A percentile compares a stretch with the other conserved stretches of the same genome.
These are phyloP conservation scores for Flaveria sonorensis DNA, from an alignment of 129 eudicot genomes.

Conservation along the genomic window DNA sequence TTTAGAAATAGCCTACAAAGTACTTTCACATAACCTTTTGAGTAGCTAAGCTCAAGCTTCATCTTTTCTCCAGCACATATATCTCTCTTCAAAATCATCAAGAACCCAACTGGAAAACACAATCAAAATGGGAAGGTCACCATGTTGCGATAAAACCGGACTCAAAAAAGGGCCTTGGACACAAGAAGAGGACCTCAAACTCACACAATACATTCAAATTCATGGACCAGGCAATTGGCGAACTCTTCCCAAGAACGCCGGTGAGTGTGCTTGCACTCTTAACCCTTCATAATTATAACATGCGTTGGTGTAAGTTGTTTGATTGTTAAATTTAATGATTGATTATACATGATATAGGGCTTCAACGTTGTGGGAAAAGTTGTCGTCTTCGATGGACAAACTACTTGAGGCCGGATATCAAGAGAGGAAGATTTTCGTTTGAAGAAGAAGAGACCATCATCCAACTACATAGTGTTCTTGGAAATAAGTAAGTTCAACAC, in stretches of 20 bases:
- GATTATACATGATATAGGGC: slow-evolving; percentile 35
- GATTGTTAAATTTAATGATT: not conserved
- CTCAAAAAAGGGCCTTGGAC: slow-evolving; percentile 90
- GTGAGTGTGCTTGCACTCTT: slow-evolving; percentile 26
- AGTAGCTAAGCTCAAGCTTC: slow-evolving; percentile 1
- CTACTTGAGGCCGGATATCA: slow-evolving; percentile 85
- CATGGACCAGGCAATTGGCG: slow-evolving; percentile 87
- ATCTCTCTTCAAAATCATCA: slow-evolving; percentile 11
- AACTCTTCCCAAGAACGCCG: slow-evolving; percentile 71
- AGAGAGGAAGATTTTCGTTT: slow-evolving; percentile 79
- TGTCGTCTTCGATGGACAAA: slow-evolving; percentile 90
- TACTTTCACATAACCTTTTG: slow-evolving; percentile 27
- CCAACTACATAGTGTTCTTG: slow-evolving; percentile 74
- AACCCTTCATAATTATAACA: not conserved
- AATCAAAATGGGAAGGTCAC: slow-evolving; percentile 65
- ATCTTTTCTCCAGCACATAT: slow-evolving; percentile 13
- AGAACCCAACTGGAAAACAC: slow-evolving; percentile 5
- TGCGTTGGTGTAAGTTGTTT: not conserved
- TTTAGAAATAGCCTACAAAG: slow-evolving; percentile 39
- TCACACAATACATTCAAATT: slow-evolving; percentile 52
- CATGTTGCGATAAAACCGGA: slow-evolving; percentile 76
- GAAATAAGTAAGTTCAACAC: slow-evolving; percentile 67
- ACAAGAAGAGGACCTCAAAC: slow-evolving; percentile 71
- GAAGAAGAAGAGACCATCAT: slow-evolving; percentile 87
- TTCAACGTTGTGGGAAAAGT: slow-evolving; percentile 79